These are phyloP conservation scores for Heracleum sosnowskyi DNA, from an alignment of 129 eudicot genomes.

Conservation along the genomic window DNA sequence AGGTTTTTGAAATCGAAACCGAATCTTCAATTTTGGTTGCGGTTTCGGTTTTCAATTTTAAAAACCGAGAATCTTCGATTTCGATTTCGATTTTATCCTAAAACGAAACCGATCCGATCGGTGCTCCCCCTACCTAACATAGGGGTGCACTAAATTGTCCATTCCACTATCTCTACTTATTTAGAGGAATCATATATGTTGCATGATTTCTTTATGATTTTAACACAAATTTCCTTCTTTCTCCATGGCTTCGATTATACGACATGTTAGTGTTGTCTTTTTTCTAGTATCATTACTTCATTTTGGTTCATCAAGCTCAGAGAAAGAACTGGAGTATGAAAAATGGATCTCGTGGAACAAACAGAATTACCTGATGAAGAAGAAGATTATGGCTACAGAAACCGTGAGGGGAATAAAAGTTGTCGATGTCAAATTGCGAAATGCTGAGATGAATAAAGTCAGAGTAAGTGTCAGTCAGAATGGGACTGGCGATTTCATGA, in stretches of 20 bases:
- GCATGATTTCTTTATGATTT: neutral
- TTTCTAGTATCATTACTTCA: slow-evolving; percentile 10
- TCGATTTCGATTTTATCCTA: too few species aligned
- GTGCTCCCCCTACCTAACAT: too few species aligned
- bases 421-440: slow-evolving; percentile 18
- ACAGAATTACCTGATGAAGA: slow-evolving; percentile 16
- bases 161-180: neutral
- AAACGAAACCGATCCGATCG: too few species aligned
- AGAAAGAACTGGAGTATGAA: slow-evolving; percentile 15
- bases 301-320: neutral
- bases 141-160: too few species aligned
- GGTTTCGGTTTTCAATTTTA: too few species aligned
- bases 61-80: too few species aligned
- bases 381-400: neutral
- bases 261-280: neutral
- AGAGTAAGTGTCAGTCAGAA: slow-evolving; percentile 28
- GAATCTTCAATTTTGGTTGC: too few species aligned
- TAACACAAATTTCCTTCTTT: neutral
- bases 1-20: too few species aligned
- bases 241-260: slow-evolving; percentile 20
- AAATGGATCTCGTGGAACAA: slow-evolving; percentile 37
- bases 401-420: neutral
- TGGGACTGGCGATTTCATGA: slow-evolving; percentile 32
- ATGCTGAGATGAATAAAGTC: slow-evolving; percentile 33
- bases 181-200: neutral